These are phyloP conservation scores for Phytophthora megakarya DNA, from an alignment of 352 stramenopile genomes.

Conservation along the genomic window DNA sequence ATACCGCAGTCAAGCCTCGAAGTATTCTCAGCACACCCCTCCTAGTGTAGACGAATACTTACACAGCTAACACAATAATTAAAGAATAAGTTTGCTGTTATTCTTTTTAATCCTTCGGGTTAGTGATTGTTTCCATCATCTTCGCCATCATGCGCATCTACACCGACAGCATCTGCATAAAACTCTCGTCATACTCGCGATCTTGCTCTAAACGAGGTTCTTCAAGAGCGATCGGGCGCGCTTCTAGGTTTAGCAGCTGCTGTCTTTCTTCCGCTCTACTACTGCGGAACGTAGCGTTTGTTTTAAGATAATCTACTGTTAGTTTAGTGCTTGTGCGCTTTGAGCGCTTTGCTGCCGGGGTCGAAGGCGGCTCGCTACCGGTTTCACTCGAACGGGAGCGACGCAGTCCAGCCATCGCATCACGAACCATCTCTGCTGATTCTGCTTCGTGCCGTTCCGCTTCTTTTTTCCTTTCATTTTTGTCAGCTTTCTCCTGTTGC, in stretches of 20 bases:
- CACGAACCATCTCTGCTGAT: conserved; percentile 5
- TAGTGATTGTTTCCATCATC: conserved; percentile 8
- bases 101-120: conserved; percentile 1
- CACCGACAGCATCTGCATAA: not conserved
- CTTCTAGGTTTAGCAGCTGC: conserved; percentile 2
- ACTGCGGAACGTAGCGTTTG: too few species aligned
- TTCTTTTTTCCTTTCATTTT: too few species aligned
- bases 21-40: not conserved
- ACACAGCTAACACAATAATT: not conserved
- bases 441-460: not conserved
- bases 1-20: conserved; percentile 10
- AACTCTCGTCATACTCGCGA: not conserved
- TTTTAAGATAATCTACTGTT: conserved; percentile 5
- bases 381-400: too few species aligned
- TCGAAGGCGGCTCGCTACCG: too few species aligned
- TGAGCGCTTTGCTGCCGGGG: too few species aligned
- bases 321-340: conserved; percentile 2
- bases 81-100: not conserved
- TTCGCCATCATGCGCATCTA: conserved; percentile 3
- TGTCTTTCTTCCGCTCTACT: not conserved
- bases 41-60: conserved; percentile 2
- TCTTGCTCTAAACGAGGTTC: conserved; percentile 4
- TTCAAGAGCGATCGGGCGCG: not conserved
- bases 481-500: not conserved
- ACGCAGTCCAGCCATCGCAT: conserved; percentile 3